phyloP scores from a whole-genome alignment of 768 basidiomycete genomes.

The Naganishia vishniacii region DNA sequence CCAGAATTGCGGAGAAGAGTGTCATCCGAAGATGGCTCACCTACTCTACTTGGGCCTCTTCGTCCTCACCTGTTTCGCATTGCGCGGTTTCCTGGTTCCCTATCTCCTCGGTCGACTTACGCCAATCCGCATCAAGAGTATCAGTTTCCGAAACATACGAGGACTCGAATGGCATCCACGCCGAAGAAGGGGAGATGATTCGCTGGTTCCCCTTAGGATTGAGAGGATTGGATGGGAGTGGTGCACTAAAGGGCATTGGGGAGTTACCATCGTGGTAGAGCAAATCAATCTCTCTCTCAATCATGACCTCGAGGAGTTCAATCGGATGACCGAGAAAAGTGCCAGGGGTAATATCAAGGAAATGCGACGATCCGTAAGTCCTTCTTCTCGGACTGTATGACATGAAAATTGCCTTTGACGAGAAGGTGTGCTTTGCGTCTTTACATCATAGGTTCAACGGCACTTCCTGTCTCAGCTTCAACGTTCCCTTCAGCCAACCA shows the following conservation, averaged over 20 bases:
- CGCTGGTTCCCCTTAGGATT: slow-evolving; percentile 32
- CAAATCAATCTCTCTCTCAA: neutral
- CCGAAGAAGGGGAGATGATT: neutral
- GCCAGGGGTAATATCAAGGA: too few species aligned
- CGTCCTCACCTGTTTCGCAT: slow-evolving; percentile 14
- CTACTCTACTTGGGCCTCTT: slow-evolving; percentile 16
- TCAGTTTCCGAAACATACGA: slow-evolving; percentile 27
- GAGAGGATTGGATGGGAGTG: slow-evolving; percentile 33
- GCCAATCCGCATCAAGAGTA: slow-evolving; percentile 24
- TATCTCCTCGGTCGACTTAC: slow-evolving; percentile 26
- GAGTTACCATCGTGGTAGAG: slow-evolving; percentile 30
- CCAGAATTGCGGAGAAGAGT: too few species aligned
- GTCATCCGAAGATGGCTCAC: neutral
- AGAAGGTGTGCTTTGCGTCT: neutral
- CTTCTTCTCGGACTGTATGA: too few species aligned
- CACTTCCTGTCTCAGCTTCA: neutral
- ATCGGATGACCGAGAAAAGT: slow-evolving; percentile 6
- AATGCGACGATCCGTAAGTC: too few species aligned
- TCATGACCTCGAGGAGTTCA: neutral
- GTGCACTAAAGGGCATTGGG: slow-evolving; percentile 22
- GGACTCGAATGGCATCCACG: slow-evolving; percentile 39
- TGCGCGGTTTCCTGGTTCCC: slow-evolving; percentile 31
- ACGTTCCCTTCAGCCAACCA: slow-evolving; percentile 1
- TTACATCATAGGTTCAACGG: neutral
- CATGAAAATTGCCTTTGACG: too few species aligned